Base-by-base conservation (phyloP, 257 asterid genomes). In the Primulina tabacum region DNA sequence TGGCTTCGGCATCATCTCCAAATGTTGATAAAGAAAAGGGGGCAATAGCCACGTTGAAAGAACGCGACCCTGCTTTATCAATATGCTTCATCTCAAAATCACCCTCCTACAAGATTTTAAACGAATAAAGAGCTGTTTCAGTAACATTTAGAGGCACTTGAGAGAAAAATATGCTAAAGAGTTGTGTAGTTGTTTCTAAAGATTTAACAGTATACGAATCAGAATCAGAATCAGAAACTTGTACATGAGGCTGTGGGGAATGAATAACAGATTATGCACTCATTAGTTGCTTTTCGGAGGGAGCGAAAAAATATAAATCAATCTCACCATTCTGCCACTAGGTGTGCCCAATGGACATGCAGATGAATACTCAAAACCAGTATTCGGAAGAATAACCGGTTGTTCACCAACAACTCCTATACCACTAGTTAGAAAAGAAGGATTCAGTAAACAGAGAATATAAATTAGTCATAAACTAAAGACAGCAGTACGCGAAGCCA, bases 351-450 rank as follows among this genome's bases (percentile, higher is more conserved):
- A 74, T 3, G 98, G 98, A 82, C 97, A 92, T 57, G 97, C 98
- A 43, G 98, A 92, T 34, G 98, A 86, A 71, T 90, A 92, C 68
- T 92, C 96, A 64, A 92, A 90, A 55, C 96, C 83, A 11, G 88
- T 82, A 21, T 85, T 85, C 63, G 96, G 97, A 83, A 88, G 96
- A 79, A 92, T 76, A 59, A 88, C 98, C 4, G 98, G 98, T 68
- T 92, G 97, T 82, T 92, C 96, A 16, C 97, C 96, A 57, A 90
- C 85, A 61, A 92, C 98, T 56, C 98, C 98, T 28, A 72, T 69
- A 33, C 97, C 97, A 77, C 98, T 91, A 77, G 33, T 66, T 16
- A 47, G 50, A 67, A 70, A 61, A 66, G 50, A 38, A 10, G 67
- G 68, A 17, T 35, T 38, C 10, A 21, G 43, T 37, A n/a, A 74